These are phyloP conservation scores for Ophiocordyceps camponoti-leonardi DNA, from an alignment of 2,329 filamentous ascomycete genomes.

Conservation along the genomic window DNA sequence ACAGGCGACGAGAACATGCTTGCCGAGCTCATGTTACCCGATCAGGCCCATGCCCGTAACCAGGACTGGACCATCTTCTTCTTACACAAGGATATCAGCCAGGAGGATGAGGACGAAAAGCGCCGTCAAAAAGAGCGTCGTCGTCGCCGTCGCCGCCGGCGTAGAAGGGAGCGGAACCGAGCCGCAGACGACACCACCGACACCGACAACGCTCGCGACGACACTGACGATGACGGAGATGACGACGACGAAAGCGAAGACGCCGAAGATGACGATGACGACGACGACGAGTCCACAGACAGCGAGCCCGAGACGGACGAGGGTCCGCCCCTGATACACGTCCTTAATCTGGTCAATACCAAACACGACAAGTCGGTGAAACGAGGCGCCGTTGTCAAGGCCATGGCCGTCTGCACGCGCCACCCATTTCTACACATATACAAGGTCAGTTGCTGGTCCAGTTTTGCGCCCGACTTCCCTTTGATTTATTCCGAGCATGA, in stretches of 20 bases:
- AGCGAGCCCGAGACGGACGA: conserved; percentile 55
- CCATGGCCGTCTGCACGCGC: conserved; percentile 96
- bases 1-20: conserved; percentile 97
- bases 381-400: conserved; percentile 87
- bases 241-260: conserved; percentile 22
- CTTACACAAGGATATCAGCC: conserved; percentile 81
- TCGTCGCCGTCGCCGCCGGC: conserved; percentile 18
- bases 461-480: no score
- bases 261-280: conserved; percentile 20
- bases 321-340: conserved; percentile 87
- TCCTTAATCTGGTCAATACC: conserved; percentile 93
- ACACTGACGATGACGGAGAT: conserved; percentile 19
- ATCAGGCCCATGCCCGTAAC: conserved; percentile 84
- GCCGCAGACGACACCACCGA: conserved; percentile 30
- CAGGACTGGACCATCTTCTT: conserved; percentile 99
- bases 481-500: no score
- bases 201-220: conserved; percentile 27
- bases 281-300: conserved; percentile 36
- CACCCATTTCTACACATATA: conserved; percentile 98
- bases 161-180: conserved; percentile 33
- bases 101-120: conserved; percentile 65
- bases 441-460: conserved; percentile 42
- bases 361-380: conserved; percentile 90
- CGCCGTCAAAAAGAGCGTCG: conserved; percentile 37
- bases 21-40: conserved; percentile 93